Evolutionary conservation across 441 rosid species (phyloP), one percentile per base, ranked within the genome.

Genomic region (Adansonia grandidieri): DNA sequence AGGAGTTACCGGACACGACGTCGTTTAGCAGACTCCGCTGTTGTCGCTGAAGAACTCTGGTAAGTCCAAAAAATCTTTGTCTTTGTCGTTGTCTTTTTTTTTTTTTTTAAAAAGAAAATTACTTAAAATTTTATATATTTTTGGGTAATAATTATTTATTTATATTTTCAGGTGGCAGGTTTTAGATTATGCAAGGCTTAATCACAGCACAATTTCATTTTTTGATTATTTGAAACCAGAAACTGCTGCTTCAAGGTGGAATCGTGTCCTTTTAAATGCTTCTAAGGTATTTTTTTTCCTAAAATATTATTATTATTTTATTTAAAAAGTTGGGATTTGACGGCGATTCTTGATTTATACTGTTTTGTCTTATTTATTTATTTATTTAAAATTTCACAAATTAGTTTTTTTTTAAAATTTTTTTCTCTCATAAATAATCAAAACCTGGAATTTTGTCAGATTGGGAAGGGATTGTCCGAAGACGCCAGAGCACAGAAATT

Each of bases 11-110:
- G 98, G 28, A 95, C 98, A 48, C 93, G 99, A 75, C 98, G 99
- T 22, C 81, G 91, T 76, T 73, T 95, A 78, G 98, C 99, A 0
- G 99, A 95, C 84, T 89, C 98, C 61, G 99, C 91, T 4, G 92
- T 95, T 5, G 94, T 95, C 19, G 98, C 93, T 10, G 99, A 95
- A 86, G 97, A 92, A 81, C 88, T 95, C 76, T 95, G 99, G 99
- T 93, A 68, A 44, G 80, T 79, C 6, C 20, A 73, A 53, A 1
- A n/a, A 14, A 32, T 68, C 42, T 58, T 14, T 74, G 48, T 20
- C 19, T 50, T 1, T 14, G 1, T 70, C 19, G 44, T 1, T 14
- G 1, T 70, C 6, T 61, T 57, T n/a, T 58, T 4, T 37, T 37
- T 37, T 1, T 11, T 5, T 37, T 1, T 13, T 0, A 51, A 47